Evolutionary conservation across 176 grass and related monocot species (phyloP).

Genomic region (Coix lacrymajobi): DNA sequence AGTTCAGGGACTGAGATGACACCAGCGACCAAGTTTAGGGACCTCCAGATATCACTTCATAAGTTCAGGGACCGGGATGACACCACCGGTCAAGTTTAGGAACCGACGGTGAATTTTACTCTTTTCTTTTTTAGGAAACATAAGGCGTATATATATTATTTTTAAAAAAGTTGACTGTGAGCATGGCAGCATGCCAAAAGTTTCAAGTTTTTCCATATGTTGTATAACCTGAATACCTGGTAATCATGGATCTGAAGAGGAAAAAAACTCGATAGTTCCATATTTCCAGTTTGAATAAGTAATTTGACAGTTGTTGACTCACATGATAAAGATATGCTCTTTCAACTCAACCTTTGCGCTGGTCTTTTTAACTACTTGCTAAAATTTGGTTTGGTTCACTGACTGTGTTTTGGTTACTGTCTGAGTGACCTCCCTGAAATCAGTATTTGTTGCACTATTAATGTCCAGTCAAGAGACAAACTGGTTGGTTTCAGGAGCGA

Average conservation of each 20-base stretch:
- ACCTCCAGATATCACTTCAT: too few species aligned
- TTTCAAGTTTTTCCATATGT: background rate
- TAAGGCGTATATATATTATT: background rate
- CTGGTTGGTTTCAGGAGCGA: background rate
- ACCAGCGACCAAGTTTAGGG: too few species aligned
- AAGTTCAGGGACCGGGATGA: too few species aligned
- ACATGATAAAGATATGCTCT: background rate
- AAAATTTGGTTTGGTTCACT: background rate
- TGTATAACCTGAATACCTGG: background rate
- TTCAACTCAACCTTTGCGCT: background rate
- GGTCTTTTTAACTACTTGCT: background rate
- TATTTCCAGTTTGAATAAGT: background rate
- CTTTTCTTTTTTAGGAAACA: background rate
- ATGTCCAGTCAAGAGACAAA: background rate
- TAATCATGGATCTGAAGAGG: background rate
- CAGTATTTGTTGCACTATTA: too few species aligned
- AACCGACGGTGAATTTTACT: too few species aligned
- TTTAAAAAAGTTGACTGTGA: background rate
- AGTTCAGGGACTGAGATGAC: too few species aligned
- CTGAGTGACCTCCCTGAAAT: background rate
- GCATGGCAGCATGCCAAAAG: background rate
- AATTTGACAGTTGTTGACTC: background rate
- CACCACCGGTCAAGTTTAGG: too few species aligned
- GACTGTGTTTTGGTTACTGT: background rate
- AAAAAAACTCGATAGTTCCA: background rate